phyloP scores from a whole-genome alignment of 352 stramenopile genomes.

The Pythium rishiriense region DNA sequence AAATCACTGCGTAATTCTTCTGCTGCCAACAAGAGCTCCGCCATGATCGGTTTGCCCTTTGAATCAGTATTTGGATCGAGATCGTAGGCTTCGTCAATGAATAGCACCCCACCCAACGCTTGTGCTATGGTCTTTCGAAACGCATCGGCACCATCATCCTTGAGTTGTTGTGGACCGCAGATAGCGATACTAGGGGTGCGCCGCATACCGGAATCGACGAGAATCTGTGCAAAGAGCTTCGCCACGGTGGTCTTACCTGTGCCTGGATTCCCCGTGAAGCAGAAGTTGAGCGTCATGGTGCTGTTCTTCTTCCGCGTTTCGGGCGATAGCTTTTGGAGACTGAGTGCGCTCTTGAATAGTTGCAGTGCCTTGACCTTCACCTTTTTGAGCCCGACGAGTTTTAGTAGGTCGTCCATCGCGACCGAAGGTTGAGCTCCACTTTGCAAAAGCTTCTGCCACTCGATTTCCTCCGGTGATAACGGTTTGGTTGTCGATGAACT shows the following conservation, averaged over 20 bases:
- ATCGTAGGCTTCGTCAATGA: slow-evolving; percentile 93
- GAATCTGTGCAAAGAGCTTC: slow-evolving; percentile 67
- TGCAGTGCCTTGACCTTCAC: slow-evolving; percentile 74
- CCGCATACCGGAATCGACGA: slow-evolving; percentile 70
- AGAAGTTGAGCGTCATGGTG: slow-evolving; percentile 58
- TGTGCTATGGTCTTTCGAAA: slow-evolving; percentile 75
- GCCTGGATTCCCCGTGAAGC: slow-evolving; percentile 69
- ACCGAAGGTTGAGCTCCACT: slow-evolving; percentile 41
- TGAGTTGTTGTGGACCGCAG: slow-evolving; percentile 65
- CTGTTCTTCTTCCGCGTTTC: slow-evolving; percentile 66
- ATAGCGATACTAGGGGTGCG: slow-evolving; percentile 37
- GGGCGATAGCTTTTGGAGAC: slow-evolving; percentile 47
- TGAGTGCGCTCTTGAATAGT: slow-evolving; percentile 70
- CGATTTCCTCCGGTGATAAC: neutral
- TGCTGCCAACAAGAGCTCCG: slow-evolving; percentile 79
- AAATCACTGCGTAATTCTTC: slow-evolving; percentile 85
- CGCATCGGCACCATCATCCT: slow-evolving; percentile 59
- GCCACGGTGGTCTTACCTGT: slow-evolving; percentile 82
- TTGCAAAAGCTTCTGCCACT: slow-evolving; percentile 58
- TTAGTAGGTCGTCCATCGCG: slow-evolving; percentile 81
- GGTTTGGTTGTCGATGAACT: neutral
- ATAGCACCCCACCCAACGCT: slow-evolving; percentile 81
- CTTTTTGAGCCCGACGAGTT: slow-evolving; percentile 72
- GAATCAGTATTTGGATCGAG: slow-evolving; percentile 75
- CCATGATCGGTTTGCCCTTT: slow-evolving; percentile 84